Base-by-base conservation (phyloP, 1,139 yeast species). In the Williopsis jadinii region DNA sequence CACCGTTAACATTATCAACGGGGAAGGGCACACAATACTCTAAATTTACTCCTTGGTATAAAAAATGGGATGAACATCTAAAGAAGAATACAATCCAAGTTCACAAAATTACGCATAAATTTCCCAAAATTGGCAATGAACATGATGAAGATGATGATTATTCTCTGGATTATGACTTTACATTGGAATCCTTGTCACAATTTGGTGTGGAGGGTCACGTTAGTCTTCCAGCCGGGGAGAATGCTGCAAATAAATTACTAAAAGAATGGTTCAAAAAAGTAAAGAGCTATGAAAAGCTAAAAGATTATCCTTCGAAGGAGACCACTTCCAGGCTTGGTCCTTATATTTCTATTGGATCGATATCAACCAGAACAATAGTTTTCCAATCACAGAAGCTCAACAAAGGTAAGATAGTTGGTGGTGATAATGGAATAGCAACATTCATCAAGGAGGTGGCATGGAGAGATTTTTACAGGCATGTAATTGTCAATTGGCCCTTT, bases 391-490 rank as follows among this genome's bases (percentile, higher is more conserved):
- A 58, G 11, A 58, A 60, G n/a, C 48, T 55, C 14, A 56, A 58
- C 37, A 45, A 58, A 10, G 39, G 54, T 10, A 54, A 56, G 32
- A 41, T 54, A 14, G 52, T 65, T 34, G 64, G 66, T 30, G 54
- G 47, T 30, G 59, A 62, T 40, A 45, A 52, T 2, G 68, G 73
- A 11, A 53, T 62, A 12, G 60, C 63, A 14, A 68, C 67, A 36
- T 74, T 73, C 63, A 62, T 74, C 12, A 64, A 80, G 32, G 78
- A 76, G 54, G 62, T 76, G 8, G 77, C 80, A 1, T 76, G 79
- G 75, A 64, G 81, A 47, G 81, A 76, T 51, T 75, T 74, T 44
- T 76, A 76, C 52, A 64, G 69, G 33, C 78, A 75, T 46, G 63
- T 73, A 30, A 45, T 72, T 35, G 62, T 67, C 41, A 61, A 67